A percentile compares a stretch with the other conserved stretches of the same genome.
Evolutionary conservation across 2,329 filamentous ascomycete genomes (phyloP).

Genomic region (Capronia americana): DNA sequence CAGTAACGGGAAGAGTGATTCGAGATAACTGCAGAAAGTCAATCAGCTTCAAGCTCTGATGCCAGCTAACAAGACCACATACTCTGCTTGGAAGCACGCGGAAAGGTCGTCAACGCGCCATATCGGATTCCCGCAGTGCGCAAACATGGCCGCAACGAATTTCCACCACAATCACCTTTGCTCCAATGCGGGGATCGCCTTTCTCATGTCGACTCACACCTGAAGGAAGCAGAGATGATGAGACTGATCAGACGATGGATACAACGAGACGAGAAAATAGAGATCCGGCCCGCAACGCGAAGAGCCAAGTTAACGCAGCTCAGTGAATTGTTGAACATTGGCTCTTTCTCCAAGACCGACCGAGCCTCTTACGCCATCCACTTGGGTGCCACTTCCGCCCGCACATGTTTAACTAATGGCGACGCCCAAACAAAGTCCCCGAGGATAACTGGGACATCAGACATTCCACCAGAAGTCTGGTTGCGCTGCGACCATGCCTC

Average conservation of each 20-base stretch:
- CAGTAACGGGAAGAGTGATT: constrained; percentile 77
- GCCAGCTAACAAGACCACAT: constrained; percentile 39
- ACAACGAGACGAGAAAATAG: constrained; percentile 1
- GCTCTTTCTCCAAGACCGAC: constrained; percentile 1
- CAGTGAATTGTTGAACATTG: neutral
- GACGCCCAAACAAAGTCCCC: too few relatives aligned
- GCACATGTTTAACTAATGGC: neutral
- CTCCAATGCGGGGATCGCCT: constrained; percentile 19
- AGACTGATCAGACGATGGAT: constrained; percentile 3
- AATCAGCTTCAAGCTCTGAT: constrained; percentile 14
- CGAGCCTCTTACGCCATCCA: constrained; percentile 7
- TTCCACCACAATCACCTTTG: constrained; percentile 28
- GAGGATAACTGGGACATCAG: too few relatives aligned
- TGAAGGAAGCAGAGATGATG: constrained; percentile 3
- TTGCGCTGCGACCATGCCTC: too few relatives aligned
- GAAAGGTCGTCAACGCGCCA: constrained; percentile 70
- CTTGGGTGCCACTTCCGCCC: too few relatives aligned
- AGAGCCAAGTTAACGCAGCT: neutral
- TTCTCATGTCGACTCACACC: constrained; percentile 22
- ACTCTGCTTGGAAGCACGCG: constrained; percentile 65
- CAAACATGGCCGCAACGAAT: constrained; percentile 55
- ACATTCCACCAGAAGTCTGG: too few relatives aligned
- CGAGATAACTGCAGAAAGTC: constrained; percentile 68
- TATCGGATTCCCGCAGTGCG: constrained; percentile 62
- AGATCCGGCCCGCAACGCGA: neutral